These are phyloP conservation scores for Hanseniaspora guilliermondii DNA, from an alignment of 805 yeast species.

Conservation along the genomic window DNA sequence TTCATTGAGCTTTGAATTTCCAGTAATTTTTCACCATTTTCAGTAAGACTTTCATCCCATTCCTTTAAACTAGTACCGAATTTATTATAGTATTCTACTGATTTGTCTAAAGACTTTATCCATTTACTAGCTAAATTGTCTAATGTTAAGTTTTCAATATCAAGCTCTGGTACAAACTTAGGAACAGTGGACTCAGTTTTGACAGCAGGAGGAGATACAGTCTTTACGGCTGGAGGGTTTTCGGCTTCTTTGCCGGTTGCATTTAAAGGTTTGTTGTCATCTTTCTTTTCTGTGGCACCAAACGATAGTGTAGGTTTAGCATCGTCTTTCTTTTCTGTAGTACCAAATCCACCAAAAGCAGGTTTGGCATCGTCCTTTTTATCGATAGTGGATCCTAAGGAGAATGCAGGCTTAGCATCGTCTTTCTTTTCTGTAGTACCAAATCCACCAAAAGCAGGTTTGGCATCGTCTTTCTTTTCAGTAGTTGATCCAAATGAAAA, in stretches of 20 bases:
- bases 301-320: slow-evolving; percentile 13
- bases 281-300: slow-evolving; percentile 14
- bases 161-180: slow-evolving; percentile 44
- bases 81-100: slow-evolving; percentile 59
- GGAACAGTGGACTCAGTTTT: slow-evolving; percentile 39
- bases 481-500: not conserved
- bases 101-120: slow-evolving; percentile 71
- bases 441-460: slow-evolving; percentile 15
- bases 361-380: slow-evolving; percentile 13
- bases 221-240: slow-evolving; percentile 13
- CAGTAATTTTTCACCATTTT: slow-evolving; percentile 77
- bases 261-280: slow-evolving; percentile 11
- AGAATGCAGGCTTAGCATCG: slow-evolving; percentile 14
- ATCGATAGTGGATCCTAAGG: slow-evolving; percentile 16
- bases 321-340: slow-evolving; percentile 2
- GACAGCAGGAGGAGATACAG: slow-evolving; percentile 18
- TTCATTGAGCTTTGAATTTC: slow-evolving; percentile 30
- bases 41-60: slow-evolving; percentile 73
- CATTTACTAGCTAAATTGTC: slow-evolving; percentile 88
- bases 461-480: not conserved
- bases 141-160: slow-evolving; percentile 78
- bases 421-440: slow-evolving; percentile 8
- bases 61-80: slow-evolving; percentile 63
- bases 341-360: slow-evolving; percentile 15
- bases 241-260: slow-evolving; percentile 12